A percentile compares a stretch with the other conserved stretches of the same genome.
phyloP scores from a whole-genome alignment of 331 rosid genomes.

The Pyracantha coccinea region DNA sequence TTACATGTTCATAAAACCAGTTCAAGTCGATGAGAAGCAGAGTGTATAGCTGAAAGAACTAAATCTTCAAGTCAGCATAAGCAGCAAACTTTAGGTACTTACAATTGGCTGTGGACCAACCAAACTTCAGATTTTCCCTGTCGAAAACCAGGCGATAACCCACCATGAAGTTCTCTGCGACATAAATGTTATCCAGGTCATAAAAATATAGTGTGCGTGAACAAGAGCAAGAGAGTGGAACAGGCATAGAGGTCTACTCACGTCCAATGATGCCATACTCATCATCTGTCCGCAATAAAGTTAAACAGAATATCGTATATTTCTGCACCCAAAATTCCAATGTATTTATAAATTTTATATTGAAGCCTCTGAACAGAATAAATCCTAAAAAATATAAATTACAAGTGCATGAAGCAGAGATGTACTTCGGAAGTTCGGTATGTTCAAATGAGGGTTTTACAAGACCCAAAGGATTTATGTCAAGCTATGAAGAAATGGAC shows the following conservation, averaged over 20 bases:
- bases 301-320: conserved; percentile 32
- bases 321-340: conserved; percentile 31
- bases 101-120: conserved; percentile 62
- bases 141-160: conserved; percentile 49
- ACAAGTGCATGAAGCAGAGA: neutral
- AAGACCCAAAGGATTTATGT: too few species aligned
- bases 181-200: neutral
- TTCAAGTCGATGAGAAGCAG: neutral
- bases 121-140: conserved; percentile 43
- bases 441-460: too few species aligned
- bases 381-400: neutral
- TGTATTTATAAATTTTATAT: neutral
- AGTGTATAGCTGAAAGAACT: neutral
- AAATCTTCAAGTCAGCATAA: neutral
- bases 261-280: conserved; percentile 52
- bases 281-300: conserved; percentile 13
- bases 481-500: too few species aligned
- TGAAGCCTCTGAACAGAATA: neutral
- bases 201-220: neutral
- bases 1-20: neutral
- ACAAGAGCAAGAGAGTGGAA: neutral
- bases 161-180: conserved; percentile 46
- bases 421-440: neutral
- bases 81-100: conserved; percentile 16
- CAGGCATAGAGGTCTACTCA: conserved; percentile 27